A percentile compares a stretch with the other conserved stretches of the same genome.
These are phyloP conservation scores for Aspergillus sp. DNA, from an alignment of 2,329 filamentous ascomycete species.

Conservation along the genomic window DNA sequence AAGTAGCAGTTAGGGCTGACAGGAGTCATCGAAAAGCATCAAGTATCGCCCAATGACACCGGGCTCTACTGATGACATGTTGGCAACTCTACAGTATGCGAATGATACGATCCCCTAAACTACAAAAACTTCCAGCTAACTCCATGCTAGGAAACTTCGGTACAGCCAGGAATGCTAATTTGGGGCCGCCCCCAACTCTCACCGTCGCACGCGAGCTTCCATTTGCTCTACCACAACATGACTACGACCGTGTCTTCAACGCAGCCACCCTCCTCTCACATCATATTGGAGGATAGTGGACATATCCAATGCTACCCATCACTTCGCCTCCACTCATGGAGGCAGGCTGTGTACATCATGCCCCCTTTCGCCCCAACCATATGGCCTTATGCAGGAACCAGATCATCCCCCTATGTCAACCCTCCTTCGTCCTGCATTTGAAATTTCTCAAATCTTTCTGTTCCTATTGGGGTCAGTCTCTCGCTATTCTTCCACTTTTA, in stretches of 20 bases:
- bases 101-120: not conserved
- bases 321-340: not conserved
- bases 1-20: not conserved
- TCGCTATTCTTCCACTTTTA: not conserved
- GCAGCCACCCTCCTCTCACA: not conserved
- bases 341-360: not conserved
- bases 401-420: not conserved
- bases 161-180: slow-evolving; percentile 1
- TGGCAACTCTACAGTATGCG: not conserved
- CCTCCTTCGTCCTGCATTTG: not conserved
- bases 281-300: not conserved
- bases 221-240: not conserved
- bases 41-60: not conserved
- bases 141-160: not conserved
- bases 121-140: not conserved
- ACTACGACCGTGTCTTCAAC: not conserved
- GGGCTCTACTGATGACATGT: not conserved
- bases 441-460: not conserved
- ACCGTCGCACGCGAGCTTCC: not conserved
- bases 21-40: not conserved
- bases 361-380: not conserved
- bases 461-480: not conserved
- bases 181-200: slow-evolving; percentile 10
- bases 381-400: not conserved
- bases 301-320: not conserved